Evolutionary conservation across 805 yeast species (phyloP), one percentile per base, ranked within the genome.

Genomic region (Saccharomycopsis sp.): DNA sequence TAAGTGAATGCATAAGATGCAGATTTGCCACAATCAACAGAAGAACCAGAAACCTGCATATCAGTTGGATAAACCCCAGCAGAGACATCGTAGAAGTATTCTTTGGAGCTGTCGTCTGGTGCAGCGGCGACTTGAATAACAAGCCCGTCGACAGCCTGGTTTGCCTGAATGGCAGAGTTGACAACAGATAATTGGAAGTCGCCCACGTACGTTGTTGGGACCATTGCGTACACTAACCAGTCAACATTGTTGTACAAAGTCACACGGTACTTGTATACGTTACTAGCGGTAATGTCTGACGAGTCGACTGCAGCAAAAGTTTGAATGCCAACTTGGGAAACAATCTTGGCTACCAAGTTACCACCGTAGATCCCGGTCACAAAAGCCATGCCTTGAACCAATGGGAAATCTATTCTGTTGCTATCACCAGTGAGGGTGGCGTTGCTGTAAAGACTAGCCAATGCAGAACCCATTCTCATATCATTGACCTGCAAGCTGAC

Each of bases 61-160:
- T 64, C 65, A 3, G 68, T 67, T 2, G 71, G 73, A 53, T 79
- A 82, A 50, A 67, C 61, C 31, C 94, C 94, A 34, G 92, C 87
- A n/a, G 83, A 75, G 34, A 60, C 50, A 55, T 80, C 87, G 53
- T 77, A 77, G 13, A 16, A 29, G 18, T 13, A 17, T 20, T 41
- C 40, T 15, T 19, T n/a, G 30, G 29, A 30, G 20, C 7, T 29
- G 21, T 10, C 7, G 8, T 36, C 40, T 29, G 44, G 40, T 47
- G 56, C 60, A 7, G 61, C 54, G 1, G 77, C 80, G 9, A 71
- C 58, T 58, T 77, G 85, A 10, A 77, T 54, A 27, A 72, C 57
- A 18, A 64, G 52, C 5, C 67, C 62, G 47, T 61, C 60, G 44
- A 65, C 50, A 21, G 64, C 48, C 18, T 45, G 17, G 36, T 64